Evolutionary conservation across 2,329 filamentous ascomycete species (phyloP).

Genomic region (Aschersonia sp.): DNA sequence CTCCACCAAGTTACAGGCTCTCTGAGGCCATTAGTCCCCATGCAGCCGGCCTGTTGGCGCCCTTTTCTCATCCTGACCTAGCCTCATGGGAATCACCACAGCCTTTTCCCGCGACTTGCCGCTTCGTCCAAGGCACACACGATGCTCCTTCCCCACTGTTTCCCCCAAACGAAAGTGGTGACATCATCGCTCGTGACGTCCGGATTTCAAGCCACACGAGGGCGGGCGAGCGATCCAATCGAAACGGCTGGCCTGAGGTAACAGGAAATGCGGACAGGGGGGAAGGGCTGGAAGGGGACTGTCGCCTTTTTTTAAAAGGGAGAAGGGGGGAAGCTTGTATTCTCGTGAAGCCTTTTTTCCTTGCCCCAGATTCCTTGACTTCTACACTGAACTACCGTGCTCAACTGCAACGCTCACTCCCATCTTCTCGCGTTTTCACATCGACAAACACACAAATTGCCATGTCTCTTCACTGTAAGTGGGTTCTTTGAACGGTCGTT

Average conservation of each 20-base stretch:
- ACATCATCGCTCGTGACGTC: conserved; percentile 24
- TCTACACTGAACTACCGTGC: too few relatives aligned
- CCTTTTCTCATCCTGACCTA: not conserved
- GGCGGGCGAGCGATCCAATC: conserved; percentile 5
- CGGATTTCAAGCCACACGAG: not conserved
- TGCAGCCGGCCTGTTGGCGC: not conserved
- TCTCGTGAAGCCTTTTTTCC: too few relatives aligned
- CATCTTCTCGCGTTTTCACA: too few relatives aligned
- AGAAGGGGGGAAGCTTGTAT: not conserved
- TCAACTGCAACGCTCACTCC: too few relatives aligned
- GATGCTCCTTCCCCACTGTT: not conserved
- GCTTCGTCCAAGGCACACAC: not conserved
- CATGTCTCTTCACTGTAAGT: conserved; percentile 48
- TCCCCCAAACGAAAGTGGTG: conserved; percentile 15
- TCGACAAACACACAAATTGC: conserved; percentile 9
- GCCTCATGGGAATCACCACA: not conserved
- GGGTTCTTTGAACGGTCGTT: not conserved
- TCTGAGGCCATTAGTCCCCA: too few relatives aligned
- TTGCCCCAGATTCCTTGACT: too few relatives aligned
- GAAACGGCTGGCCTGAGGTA: conserved; percentile 6
- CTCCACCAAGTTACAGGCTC: too few relatives aligned
- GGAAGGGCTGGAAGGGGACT: not conserved
- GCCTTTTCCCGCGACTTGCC: not conserved
- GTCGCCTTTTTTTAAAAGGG: conserved; percentile 3
- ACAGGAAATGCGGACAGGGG: not conserved